Evolutionary conservation across 73 alveolate genomes (phyloP), one percentile per base, ranked within the genome.

Genomic region (Urostyla sp.): DNA sequence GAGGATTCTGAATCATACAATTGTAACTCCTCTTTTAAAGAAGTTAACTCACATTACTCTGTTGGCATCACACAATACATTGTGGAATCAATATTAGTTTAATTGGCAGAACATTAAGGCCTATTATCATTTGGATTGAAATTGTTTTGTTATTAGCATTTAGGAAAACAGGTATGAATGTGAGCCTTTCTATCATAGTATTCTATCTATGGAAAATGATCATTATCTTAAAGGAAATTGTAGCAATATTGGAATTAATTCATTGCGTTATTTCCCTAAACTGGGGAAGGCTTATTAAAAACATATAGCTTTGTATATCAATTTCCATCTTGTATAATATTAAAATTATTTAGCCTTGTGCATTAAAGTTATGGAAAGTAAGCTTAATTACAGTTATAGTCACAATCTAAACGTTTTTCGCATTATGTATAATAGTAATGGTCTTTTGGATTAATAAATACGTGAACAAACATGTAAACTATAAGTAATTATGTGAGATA

Each of bases 111-210:
- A 67, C 72, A 0, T 63, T 31, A 38, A 87, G 75, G 21, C 18
- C 13, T 5, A 60, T 48, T 52, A 85, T 55, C 0, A 54, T 58
- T 37, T 79, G 87, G 0, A 67, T 76, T 0, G 77, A 55, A 35
- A 78, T 24, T 2, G 61, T 57, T 6, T 51, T 27, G 18, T 79
- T 82, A 53, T 30, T 73, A 28, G 87, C 94, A 45, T 50, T 77
- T 27, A 32, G 73, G 30, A 88, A 88, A 88, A 75, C 95, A 88
- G 7, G 91, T 83, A 48, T 88, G 86, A 11, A 88, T 40, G 32
- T 76, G 56, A 0, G 72, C 90, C 51, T 75, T 66, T 32, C 95
- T 54, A 0, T 32, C 30, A n/a, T 24, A 60, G 53, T 27, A 31
- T 10, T 43, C 34, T 0, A 67, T 45, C 28, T 28, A 50, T 21